phyloP scores from a whole-genome alignment of 495 filamentous ascomycete species.

The Podospora tetraspora region DNA sequence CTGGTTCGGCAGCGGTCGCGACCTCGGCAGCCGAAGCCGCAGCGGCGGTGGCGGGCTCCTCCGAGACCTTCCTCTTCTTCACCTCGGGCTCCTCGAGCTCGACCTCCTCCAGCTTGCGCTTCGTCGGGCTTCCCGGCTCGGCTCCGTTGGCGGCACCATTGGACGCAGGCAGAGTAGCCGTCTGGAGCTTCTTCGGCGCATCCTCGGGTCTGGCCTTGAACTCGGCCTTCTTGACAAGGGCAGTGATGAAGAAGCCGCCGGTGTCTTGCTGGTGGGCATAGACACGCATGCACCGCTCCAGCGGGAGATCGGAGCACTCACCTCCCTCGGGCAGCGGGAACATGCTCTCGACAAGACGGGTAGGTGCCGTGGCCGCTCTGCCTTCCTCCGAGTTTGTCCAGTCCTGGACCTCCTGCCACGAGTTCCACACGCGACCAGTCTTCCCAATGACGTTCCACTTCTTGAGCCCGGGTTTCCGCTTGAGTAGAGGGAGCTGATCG shows the following conservation, averaged over 20 bases:
- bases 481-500: conserved; percentile 67
- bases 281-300: conserved; percentile 85
- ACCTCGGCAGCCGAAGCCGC: conserved; percentile 23
- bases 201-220: conserved; percentile 78
- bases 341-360: conserved; percentile 69
- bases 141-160: conserved; percentile 47
- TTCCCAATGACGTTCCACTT: conserved; percentile 89
- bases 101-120: conserved; percentile 25
- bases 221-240: conserved; percentile 84
- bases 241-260: conserved; percentile 93
- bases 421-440: conserved; percentile 65
- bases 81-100: conserved; percentile 28
- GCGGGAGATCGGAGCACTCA: conserved; percentile 55
- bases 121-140: conserved; percentile 29
- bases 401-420: conserved; percentile 71
- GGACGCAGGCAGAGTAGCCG: conserved; percentile 55
- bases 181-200: conserved; percentile 49
- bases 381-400: conserved; percentile 52
- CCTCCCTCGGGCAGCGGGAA: conserved; percentile 61
- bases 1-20: conserved; percentile 22
- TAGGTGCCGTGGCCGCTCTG: conserved; percentile 33
- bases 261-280: conserved; percentile 96
- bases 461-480: conserved; percentile 65
- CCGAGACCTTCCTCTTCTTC: conserved; percentile 36
- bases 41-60: conserved; percentile 26